Conservation (phyloP, 2,329 filamentous ascomycete species). For the Botryotinia convoluta region DNA sequence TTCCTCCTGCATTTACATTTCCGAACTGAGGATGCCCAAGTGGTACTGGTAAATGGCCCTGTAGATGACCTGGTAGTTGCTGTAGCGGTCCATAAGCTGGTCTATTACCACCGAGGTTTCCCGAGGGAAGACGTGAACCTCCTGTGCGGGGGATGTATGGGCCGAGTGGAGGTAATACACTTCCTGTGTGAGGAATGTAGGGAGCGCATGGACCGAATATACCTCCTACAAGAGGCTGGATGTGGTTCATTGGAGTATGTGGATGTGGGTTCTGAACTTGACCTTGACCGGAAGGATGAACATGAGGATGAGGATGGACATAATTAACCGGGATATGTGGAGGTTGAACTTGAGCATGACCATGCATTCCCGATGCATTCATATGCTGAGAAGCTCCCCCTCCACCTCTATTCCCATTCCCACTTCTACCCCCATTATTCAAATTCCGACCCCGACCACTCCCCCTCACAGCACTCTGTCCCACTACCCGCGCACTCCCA, state of each 20-base stretch:
- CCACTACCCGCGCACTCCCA: neutral
- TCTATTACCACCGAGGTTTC: fast-evolving
- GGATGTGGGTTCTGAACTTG: too few species aligned
- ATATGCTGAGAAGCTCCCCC: neutral
- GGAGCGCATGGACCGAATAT: too few species aligned
- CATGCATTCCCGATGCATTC: neutral
- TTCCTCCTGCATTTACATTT: neutral
- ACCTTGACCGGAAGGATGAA: too few species aligned
- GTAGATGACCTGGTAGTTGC: fast-evolving
- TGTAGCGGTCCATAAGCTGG: neutral
- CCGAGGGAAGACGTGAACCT: neutral
- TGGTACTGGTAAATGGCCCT: fast-evolving
- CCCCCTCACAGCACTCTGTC: neutral
- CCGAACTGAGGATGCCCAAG: too few species aligned
- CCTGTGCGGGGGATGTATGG: neutral
- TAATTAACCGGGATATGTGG: neutral
- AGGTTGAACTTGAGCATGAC: neutral
- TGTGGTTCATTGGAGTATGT: too few species aligned
- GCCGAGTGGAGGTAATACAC: neutral
- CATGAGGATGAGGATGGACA: too few species aligned
- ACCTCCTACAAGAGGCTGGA: too few species aligned
- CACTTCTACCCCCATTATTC: neutral
- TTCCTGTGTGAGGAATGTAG: too few species aligned
- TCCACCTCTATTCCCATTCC: neutral
- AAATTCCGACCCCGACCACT: neutral